Conservation (phyloP, 1,284 basidiomycete species). For the Cutaneotrichosporon cutaneum region DNA sequence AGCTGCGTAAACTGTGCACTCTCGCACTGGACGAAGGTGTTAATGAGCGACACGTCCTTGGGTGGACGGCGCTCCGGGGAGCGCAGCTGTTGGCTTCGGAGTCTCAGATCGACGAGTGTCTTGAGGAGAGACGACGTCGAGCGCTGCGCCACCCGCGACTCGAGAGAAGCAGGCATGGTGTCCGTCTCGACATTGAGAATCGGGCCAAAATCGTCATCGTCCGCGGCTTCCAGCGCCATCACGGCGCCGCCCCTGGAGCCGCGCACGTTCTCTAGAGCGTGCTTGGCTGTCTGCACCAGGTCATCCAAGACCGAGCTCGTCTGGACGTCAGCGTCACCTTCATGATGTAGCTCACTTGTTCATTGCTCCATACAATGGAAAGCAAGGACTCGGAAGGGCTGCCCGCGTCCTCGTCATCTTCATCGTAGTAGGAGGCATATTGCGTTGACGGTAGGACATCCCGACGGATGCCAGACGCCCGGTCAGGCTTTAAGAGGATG, state of each 20-base stretch:
- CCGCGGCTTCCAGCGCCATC: slow-evolving; percentile 25
- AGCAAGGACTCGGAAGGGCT: slow-evolving; percentile 6
- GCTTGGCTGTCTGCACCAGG: slow-evolving; percentile 27
- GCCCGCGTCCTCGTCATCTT: slow-evolving; percentile 3
- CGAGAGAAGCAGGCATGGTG: slow-evolving; percentile 37
- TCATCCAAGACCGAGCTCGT: slow-evolving; percentile 4
- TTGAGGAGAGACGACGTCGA: slow-evolving; percentile 29
- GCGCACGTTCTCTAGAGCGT: slow-evolving; percentile 7
- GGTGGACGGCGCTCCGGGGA: slow-evolving; percentile 61
- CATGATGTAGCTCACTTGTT: slow-evolving; percentile 58
- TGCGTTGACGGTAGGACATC: slow-evolving; percentile 54
- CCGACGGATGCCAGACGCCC: slow-evolving; percentile 65
- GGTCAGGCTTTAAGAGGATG: slow-evolving; percentile 63
- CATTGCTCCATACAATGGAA: slow-evolving; percentile 59
- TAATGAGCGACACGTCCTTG: slow-evolving; percentile 64
- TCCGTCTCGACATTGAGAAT: slow-evolving; percentile 56
- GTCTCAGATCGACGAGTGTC: slow-evolving; percentile 38
- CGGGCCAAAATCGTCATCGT: slow-evolving; percentile 67
- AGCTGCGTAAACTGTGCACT: slow-evolving; percentile 61
- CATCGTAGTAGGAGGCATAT: slow-evolving; percentile 14
- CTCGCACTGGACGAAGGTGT: slow-evolving; percentile 60
- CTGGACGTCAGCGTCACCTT: slow-evolving; percentile 10
- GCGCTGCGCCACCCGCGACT: slow-evolving; percentile 36
- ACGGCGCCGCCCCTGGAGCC: not conserved
- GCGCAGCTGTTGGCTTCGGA: slow-evolving; percentile 58